Base-by-base conservation (phyloP, 495 filamentous ascomycete species). In the Diplogelasinospora grovesii region DNA sequence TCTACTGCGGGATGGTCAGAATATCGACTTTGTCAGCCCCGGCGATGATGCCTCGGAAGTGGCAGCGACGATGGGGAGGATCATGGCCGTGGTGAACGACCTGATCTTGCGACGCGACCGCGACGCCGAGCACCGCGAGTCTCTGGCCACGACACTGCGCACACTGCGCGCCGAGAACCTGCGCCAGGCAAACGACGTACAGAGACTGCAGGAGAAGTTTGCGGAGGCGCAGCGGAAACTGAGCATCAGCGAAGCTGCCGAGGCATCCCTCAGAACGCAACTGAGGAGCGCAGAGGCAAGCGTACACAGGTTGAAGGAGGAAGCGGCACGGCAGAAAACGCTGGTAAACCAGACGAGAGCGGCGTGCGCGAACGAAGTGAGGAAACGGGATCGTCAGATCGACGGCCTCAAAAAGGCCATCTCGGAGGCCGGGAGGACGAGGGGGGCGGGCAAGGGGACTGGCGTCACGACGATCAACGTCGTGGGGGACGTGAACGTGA, bases 1-100 rank as follows among this genome's bases (percentile, higher is more conserved):
- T 14, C 72, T 98, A 15, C 66, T 97, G 8, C 83, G 85, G 54
- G 83, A 85, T 79, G 85, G 87, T 49, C 73, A 77, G 42, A 75
- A 75, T 22, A 92, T 98, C 60, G 79, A 95, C 56, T 98, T 97
- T 58, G 80, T 85, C 45, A 65, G 76, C 22, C 86, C 87, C 10
- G 77, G 81, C 34, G 74, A 76, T 45, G 73, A 68, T 35, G 79
- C 83, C 22, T 79, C 75, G 15, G 78, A 77, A 18, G 57, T 73
- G 8, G 78, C 79, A 28, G 73, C 68, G 9, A 86, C 86, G 3
- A 90, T 89, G 79, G 82, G 82, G 33, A 78, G 81, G 48, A 78
- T 95, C 53, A 96, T 98, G 57, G 86, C 86, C 54, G 69, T 96
- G 28, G 80, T 98, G 30, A 93, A 98, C 54, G 92, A 98, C 56